Evolutionary conservation across 202 grass and related monocot genomes (phyloP).

Genomic region (Miscanthus sacchariflorus): DNA sequence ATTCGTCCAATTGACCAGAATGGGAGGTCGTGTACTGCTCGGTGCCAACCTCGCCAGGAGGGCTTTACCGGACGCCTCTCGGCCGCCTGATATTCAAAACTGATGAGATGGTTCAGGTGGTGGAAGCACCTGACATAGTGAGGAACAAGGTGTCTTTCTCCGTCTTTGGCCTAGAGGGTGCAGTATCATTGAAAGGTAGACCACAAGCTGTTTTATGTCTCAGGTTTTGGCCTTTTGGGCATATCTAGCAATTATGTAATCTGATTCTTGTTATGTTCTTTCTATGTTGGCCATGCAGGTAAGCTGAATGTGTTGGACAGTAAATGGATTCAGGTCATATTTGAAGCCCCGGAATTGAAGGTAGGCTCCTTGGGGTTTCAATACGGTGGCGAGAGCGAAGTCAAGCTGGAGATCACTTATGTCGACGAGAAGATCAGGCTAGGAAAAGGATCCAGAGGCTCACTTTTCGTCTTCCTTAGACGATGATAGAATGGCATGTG

Average conservation of each 20-base stretch:
- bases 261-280: background rate
- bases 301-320: conserved; percentile 82
- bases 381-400: conserved; percentile 88
- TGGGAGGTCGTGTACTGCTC: conserved; percentile 96
- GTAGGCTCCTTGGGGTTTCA: conserved; percentile 74
- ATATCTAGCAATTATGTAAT: background rate
- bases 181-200: conserved; percentile 88
- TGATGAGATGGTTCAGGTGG: conserved; percentile 87
- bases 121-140: conserved; percentile 78
- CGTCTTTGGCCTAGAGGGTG: conserved; percentile 73
- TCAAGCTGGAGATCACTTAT: conserved; percentile 92
- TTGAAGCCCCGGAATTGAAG: conserved; percentile 83
- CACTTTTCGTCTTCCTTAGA: conserved; percentile 85
- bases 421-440: conserved; percentile 89
- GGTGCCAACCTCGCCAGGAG: conserved; percentile 86
- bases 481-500: conserved; percentile 41
- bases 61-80: conserved; percentile 69
- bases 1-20: conserved; percentile 50
- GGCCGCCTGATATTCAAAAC: conserved; percentile 90
- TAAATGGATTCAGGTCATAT: conserved; percentile 96
- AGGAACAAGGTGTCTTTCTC: conserved; percentile 81
- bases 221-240: background rate
- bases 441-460: conserved; percentile 82
- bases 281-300: conserved; percentile 44
- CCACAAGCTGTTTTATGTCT: background rate